Conservation (phyloP, 1,284 basidiomycete species). For the Phaffia rhodozyma region DNA sequence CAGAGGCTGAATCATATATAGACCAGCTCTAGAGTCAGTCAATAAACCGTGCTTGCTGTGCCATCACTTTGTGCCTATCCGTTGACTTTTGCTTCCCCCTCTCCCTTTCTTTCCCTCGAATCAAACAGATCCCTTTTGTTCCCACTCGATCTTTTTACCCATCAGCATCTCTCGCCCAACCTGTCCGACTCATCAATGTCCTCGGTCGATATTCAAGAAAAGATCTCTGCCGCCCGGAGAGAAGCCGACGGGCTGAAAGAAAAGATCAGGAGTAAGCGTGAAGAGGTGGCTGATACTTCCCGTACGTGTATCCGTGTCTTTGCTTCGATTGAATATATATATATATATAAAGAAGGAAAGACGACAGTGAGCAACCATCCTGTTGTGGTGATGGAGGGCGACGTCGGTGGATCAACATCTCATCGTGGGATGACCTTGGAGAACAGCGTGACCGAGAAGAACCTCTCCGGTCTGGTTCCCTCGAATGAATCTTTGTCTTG, state of each 20-base stretch:
- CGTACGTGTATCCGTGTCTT: conserved; percentile 46
- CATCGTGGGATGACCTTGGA: background rate
- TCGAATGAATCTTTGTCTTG: too few species aligned
- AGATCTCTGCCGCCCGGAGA: conserved; percentile 88
- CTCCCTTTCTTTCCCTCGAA: too few species aligned
- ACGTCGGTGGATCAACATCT: background rate
- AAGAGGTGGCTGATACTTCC: conserved; percentile 91
- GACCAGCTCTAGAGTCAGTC: too few species aligned
- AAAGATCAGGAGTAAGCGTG: conserved; percentile 87
- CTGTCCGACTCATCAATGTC: conserved; percentile 20
- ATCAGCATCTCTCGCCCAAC: too few species aligned
- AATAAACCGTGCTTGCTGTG: too few species aligned
- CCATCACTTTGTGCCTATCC: too few species aligned
- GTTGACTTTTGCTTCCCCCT: too few species aligned
- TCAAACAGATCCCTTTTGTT: too few species aligned
- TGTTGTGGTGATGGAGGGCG: background rate
- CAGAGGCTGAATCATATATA: too few species aligned
- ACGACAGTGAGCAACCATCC: background rate
- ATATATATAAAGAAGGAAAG: background rate
- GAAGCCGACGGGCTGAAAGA: conserved; percentile 95
- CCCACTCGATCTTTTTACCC: too few species aligned
- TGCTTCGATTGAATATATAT: background rate
- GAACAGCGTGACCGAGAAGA: background rate
- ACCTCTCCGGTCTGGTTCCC: too few species aligned
- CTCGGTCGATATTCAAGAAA: conserved; percentile 77